Percentiles rank a stretch among this genome's conserved stretches.
Evolutionary conservation across 2,329 filamentous ascomycete genomes (phyloP).

Genomic region (Canariomyces notabilis): DNA sequence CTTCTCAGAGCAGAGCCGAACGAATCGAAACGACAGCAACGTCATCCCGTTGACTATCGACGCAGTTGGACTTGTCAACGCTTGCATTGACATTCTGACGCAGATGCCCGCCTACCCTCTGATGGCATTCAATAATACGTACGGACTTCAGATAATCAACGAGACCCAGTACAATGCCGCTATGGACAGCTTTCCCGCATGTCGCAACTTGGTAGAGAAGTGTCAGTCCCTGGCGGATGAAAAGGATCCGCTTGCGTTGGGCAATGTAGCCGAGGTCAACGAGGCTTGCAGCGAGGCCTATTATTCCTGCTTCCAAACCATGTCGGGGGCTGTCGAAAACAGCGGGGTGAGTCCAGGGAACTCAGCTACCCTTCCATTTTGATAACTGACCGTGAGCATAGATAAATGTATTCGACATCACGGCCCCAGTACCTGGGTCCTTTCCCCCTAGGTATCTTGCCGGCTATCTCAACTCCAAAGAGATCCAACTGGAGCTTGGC

Average conservation of each 20-base stretch:
- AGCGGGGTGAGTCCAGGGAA: slow-evolving; percentile 5
- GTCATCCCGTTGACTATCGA: slow-evolving; percentile 39
- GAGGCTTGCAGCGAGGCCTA: slow-evolving; percentile 15
- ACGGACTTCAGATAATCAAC: slow-evolving; percentile 27
- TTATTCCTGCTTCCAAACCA: slow-evolving; percentile 15
- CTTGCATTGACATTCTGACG: slow-evolving; percentile 45
- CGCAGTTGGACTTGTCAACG: slow-evolving; percentile 53
- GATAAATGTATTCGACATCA: slow-evolving; percentile 52
- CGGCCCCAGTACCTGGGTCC: slow-evolving; percentile 40
- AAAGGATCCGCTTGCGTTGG: slow-evolving; percentile 15
- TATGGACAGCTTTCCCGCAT: slow-evolving; percentile 16
- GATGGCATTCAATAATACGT: slow-evolving; percentile 42
- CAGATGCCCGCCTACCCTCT: slow-evolving; percentile 41
- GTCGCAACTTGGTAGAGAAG: slow-evolving; percentile 9
- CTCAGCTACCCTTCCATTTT: background rate
- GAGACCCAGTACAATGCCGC: slow-evolving; percentile 17
- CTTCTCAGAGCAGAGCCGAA: slow-evolving; percentile 52
- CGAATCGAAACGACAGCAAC: slow-evolving; percentile 39
- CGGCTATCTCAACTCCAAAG: slow-evolving; percentile 50
- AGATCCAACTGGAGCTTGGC: slow-evolving; percentile 52
- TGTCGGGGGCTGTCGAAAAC: slow-evolving; percentile 7
- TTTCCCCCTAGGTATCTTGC: slow-evolving; percentile 47
- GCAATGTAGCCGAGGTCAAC: slow-evolving; percentile 20
- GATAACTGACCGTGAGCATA: background rate
- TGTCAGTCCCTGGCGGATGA: slow-evolving; percentile 12